Evolutionary conservation across 1,284 basidiomycete genomes (phyloP).

Genomic region (Ganoderma leucocontextum): DNA sequence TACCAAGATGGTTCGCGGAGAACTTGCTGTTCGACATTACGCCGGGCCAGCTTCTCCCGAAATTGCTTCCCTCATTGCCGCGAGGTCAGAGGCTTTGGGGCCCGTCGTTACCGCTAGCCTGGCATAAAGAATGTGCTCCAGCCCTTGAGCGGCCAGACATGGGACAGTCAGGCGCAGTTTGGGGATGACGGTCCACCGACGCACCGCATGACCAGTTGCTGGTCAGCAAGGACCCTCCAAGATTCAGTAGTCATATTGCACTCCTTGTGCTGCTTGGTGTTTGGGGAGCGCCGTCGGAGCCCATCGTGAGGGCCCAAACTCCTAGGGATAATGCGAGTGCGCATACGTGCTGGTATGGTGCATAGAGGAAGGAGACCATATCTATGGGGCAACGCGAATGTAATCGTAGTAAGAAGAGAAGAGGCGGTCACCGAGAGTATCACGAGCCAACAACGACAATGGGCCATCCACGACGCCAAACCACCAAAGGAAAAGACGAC

Average conservation of each 20-base stretch:
- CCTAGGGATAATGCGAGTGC: conserved; percentile 19
- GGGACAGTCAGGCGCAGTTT: neutral
- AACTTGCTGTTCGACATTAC: neutral
- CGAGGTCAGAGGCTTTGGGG: neutral
- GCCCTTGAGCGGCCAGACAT: no score
- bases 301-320: conserved; percentile 17
- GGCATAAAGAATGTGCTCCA: neutral
- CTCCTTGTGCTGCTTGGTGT: neutral
- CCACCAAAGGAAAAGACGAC: conserved; percentile 17
- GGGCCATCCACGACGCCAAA: conserved; percentile 31
- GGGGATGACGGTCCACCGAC: neutral
- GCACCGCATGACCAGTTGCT: neutral
- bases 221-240: neutral
- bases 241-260: neutral
- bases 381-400: conserved; percentile 25
- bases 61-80: neutral
- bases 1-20: neutral
- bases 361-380: conserved; percentile 20
- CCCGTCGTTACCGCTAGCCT: neutral
- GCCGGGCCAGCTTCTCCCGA: neutral
- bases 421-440: conserved; percentile 27
- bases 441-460: conserved; percentile 28
- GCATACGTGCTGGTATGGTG: conserved; percentile 24
- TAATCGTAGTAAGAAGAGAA: conserved; percentile 18
- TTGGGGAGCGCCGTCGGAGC: conserved; percentile 17